Conservation (phyloP, 371 early-diverging fungal species). For the Choanephora cucurbitarum region DNA sequence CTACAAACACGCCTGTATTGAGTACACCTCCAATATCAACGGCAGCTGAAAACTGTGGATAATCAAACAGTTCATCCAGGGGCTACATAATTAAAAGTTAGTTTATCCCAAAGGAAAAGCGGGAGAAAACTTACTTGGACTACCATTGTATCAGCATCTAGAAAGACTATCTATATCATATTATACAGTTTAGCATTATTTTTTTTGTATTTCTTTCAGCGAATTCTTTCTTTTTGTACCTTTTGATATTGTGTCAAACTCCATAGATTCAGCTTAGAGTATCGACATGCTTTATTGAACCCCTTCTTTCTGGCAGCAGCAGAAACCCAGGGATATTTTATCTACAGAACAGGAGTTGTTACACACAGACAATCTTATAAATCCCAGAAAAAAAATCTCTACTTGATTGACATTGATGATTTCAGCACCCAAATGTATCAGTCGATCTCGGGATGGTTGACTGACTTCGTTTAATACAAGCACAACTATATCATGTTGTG, state of each 20-base stretch:
- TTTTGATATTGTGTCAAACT: constrained; percentile 36
- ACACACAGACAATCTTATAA: neutral
- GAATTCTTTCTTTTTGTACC: constrained; percentile 12
- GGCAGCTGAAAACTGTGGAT: constrained; percentile 34
- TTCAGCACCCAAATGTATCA: constrained; percentile 32
- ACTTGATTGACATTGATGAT: constrained; percentile 35
- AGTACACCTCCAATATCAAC: constrained; percentile 38
- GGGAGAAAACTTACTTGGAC: constrained; percentile 16
- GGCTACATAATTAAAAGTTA: constrained; percentile 15
- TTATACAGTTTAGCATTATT: too few relatives aligned
- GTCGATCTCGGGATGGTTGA: constrained; percentile 9
- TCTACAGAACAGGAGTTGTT: constrained; percentile 16
- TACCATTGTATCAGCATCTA: constrained; percentile 45
- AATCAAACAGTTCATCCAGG: constrained; percentile 36
- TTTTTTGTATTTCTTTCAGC: neutral
- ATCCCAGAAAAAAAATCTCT: constrained; percentile 1
- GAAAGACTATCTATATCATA: constrained; percentile 29
- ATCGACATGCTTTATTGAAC: constrained; percentile 42
- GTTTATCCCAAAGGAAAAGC: too few relatives aligned
- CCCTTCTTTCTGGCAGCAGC: constrained; percentile 28
- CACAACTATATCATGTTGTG: constrained; percentile 32
- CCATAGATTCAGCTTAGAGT: constrained; percentile 42
- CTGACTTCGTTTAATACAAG: constrained; percentile 35
- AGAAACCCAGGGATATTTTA: constrained; percentile 40
- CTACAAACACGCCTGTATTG: constrained; percentile 44